Evolutionary conservation across 352 stramenopile species (phyloP), one percentile per base, ranked within the genome.

Genomic region (Phytophthora hibernalis): DNA sequence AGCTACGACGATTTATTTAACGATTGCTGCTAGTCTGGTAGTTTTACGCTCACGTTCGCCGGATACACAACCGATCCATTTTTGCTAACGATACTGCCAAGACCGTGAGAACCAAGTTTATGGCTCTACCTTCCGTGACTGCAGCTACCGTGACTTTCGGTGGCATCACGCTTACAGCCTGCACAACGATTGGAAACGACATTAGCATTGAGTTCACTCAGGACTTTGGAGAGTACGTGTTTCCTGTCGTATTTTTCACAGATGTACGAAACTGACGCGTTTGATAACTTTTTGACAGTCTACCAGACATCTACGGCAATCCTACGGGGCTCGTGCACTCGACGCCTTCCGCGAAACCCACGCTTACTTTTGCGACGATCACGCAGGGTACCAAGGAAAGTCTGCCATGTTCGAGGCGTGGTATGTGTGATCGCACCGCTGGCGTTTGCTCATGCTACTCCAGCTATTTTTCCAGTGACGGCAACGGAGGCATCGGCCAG

Each of bases 351-450:
- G 69, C 79, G 2, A 43, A 47, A 11, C 78, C 77, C 35, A 75
- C 77, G 50, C 71, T 94, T 10, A 70, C 64, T 11, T 77, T 90
- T 44, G 60, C 72, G 31, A 85, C 87, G 10, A 68, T 83, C 9
- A 75, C 90, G 1, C 79, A 96, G 21, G 94, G 94, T 6, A 97
- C 92, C 0, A 98, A 97, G 61, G 94, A 98, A 66, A 90, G 85
- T 54, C 43, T 90, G 13, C 68, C 77, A 26, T 98, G 94, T 77
- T 96, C 90, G 18, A 93, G 91, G 0, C 84, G 92, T 16, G 94
- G 94, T 3, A 57, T 68, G 9, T 98, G 94, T 64, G 90, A 98
- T 63, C 70, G 61, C 28, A 64, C 65, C 7, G 82, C 72, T 7
- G 80, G 91, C 38, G 71, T 95, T 24, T 98, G 94, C 68, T 57